phyloP scores from a whole-genome alignment of 2,329 filamentous ascomycete genomes.

The Monosporascus sp. region DNA sequence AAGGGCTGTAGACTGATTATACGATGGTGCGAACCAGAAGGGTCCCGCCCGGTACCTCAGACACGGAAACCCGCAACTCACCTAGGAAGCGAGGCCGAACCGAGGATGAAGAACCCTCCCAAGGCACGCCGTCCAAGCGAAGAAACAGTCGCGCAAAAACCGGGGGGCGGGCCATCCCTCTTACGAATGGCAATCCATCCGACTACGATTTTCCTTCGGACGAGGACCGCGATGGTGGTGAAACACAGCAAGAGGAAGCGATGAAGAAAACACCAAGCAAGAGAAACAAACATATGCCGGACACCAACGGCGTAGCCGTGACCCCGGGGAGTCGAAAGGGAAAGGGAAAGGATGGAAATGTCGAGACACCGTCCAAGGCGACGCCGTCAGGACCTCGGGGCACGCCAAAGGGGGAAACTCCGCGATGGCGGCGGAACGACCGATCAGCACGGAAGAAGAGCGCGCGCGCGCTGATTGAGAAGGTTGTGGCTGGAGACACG shows the following conservation, averaged over 20 bases:
- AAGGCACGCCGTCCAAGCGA: constrained; percentile 14
- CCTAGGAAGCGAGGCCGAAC: constrained; percentile 18
- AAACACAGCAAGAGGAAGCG: neutral
- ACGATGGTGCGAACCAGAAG: constrained; percentile 21
- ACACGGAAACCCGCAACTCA: constrained; percentile 7
- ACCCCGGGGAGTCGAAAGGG: constrained; percentile 17
- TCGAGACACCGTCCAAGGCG: constrained; percentile 19
- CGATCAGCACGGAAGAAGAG: constrained; percentile 85
- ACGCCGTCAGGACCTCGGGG: constrained; percentile 7
- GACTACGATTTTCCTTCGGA: constrained; percentile 26
- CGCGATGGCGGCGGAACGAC: constrained; percentile 65
- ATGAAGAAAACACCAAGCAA: constrained; percentile 17
- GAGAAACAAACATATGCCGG: constrained; percentile 7
- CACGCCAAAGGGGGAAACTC: constrained; percentile 42
- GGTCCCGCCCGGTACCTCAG: constrained; percentile 11
- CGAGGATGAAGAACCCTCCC: constrained; percentile 9
- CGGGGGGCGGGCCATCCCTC: neutral
- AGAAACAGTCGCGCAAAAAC: constrained; percentile 5
- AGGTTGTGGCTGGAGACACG: constrained; percentile 55
- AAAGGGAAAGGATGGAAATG: constrained; percentile 5
- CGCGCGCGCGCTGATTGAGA: constrained; percentile 68
- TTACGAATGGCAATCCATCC: constrained; percentile 8
- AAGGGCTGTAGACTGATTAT: constrained; percentile 1
- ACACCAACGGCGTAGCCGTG: constrained; percentile 7
- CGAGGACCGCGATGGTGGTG: constrained; percentile 9